Evolutionary conservation across 768 basidiomycete genomes (phyloP), one percentile per base, ranked within the genome.

Genomic region (Trametes punicea): DNA sequence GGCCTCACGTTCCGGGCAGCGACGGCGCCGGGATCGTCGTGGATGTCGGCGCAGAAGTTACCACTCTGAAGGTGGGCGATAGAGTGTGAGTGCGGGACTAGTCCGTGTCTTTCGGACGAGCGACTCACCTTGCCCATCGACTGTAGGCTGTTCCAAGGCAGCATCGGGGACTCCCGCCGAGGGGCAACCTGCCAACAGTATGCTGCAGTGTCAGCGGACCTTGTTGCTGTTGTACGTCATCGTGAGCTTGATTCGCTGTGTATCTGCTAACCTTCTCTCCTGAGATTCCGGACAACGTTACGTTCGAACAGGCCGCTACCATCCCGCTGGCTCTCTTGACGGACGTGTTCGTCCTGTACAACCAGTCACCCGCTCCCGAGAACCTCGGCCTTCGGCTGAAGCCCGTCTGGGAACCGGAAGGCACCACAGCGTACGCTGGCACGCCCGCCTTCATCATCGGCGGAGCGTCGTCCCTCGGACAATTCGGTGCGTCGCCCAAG

Each of bases 21-120:
- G 61, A 62, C 30, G 52, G 40, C 1, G 57, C 61, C 5, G 61
- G 61, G n/a, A 16, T 46, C 10, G 58, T 63, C 13, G 69, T 67
- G 16, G 65, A 58, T 21, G 65, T 70, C 29, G 74, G 75, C 0
- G 63, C 69, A 27, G 69, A 67, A 15, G 74, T 75, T 0, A 56
- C 57, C 11, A 59, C 60, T 36, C 69, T 70, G 48, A 62, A 63
- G 33, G 64, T 64, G 25, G 74, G 74, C 13, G 73, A 74, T 53
- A 59, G 64, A 51, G 69, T 73, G 66, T 69, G 42, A 51, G 66
- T 55, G 15, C 4, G n/a, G 21, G 5, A 38, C 36, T 18, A 38
- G 15, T 15, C 36, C 5, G 5, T 38, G 15, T n/a, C 15, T 18
- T 18, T 16, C 4, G 6, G 36, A 6, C 36, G 5, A 38, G 6